phyloP scores from a whole-genome alignment of 2,329 filamentous ascomycete genomes.

The Botrytis hyacinthi region DNA sequence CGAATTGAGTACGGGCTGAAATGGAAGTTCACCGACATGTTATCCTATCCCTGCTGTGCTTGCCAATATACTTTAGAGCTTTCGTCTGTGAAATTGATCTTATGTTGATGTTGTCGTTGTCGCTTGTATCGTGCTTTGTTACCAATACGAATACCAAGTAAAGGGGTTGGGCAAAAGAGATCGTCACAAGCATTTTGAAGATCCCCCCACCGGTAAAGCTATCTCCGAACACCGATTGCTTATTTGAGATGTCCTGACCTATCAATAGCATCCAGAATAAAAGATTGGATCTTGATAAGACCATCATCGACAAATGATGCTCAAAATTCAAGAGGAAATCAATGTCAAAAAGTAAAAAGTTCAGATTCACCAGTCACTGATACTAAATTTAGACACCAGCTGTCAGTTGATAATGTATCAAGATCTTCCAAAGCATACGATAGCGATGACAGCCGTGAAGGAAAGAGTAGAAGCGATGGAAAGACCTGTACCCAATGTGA shows the following conservation, averaged over 20 bases:
- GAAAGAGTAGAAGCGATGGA: not conserved
- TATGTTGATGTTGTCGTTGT: not conserved
- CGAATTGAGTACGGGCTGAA: not conserved
- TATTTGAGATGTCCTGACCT: not conserved
- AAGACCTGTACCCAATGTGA: not conserved
- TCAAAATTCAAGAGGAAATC: not conserved
- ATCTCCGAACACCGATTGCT: conserved; percentile 1
- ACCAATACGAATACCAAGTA: not conserved
- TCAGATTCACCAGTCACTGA: not conserved
- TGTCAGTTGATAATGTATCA: not conserved
- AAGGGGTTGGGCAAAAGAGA: not conserved
- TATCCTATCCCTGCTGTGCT: not conserved
- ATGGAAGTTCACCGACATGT: not conserved
- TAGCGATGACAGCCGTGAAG: not conserved
- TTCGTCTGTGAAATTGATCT: not conserved
- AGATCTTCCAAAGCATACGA: not conserved
- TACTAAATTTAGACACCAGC: not conserved
- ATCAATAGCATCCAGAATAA: not conserved
- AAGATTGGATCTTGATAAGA: not conserved
- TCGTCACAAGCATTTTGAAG: not conserved
- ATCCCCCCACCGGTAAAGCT: conserved; percentile 3
- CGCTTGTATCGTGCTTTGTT: not conserved
- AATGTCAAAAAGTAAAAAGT: not conserved
- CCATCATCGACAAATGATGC: not conserved
- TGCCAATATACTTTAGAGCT: not conserved